Conservation (phyloP, 179 eudicot species). For the Camellia oleifera region DNA sequence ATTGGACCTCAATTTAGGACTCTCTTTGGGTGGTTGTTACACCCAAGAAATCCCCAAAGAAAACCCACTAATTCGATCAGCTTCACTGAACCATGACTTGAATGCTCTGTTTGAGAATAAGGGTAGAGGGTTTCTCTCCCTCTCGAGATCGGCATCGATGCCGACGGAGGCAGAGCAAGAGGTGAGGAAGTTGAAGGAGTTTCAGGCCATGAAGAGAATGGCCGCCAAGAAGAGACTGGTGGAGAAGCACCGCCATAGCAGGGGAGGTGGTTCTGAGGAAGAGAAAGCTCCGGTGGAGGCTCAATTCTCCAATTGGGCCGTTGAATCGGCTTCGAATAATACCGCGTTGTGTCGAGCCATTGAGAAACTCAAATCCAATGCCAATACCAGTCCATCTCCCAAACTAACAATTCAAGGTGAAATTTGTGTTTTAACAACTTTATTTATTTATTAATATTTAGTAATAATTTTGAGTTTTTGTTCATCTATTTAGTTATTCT, state of each 20-base stretch:
- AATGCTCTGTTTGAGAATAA: background rate
- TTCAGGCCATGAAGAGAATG: background rate
- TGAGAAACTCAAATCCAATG: background rate
- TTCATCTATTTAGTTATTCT: too few relatives aligned
- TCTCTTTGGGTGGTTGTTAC: constrained; percentile 14
- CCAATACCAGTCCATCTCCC: background rate
- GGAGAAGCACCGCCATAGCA: background rate
- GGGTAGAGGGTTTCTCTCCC: background rate
- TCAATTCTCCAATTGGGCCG: background rate
- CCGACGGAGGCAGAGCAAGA: background rate
- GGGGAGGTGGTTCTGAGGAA: background rate
- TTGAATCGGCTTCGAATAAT: background rate
- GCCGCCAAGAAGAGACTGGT: background rate
- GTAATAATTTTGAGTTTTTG: too few relatives aligned
- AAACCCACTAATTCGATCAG: background rate
- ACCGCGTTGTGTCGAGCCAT: background rate
- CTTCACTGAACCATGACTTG: background rate
- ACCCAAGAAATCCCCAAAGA: background rate
- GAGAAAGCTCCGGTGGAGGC: background rate
- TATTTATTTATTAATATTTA: background rate
- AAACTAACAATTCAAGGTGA: background rate
- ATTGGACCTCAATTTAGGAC: constrained; percentile 5
- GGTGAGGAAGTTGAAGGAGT: background rate
- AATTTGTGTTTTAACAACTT: background rate
- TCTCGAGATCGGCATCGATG: background rate